These are phyloP conservation scores for Ganoderma resinaceum DNA, from an alignment of 1,284 basidiomycete species.

Conservation along the genomic window DNA sequence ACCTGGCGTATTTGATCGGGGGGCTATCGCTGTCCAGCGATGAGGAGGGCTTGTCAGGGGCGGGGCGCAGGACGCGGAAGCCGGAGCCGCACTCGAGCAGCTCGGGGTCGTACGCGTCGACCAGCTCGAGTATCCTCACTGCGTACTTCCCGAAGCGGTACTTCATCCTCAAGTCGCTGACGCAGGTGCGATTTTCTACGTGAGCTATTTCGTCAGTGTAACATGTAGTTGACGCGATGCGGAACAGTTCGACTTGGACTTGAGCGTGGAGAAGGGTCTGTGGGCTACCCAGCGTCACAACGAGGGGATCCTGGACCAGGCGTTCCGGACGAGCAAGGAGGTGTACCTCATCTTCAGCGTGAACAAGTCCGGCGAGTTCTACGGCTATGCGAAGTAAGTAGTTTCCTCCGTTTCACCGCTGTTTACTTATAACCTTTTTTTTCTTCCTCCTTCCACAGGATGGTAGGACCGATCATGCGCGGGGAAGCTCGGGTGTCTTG, in stretches of 20 bases:
- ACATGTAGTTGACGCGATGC: constrained; percentile 21
- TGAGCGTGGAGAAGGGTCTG: constrained; percentile 81
- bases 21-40: constrained; percentile 48
- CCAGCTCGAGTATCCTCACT: constrained; percentile 75
- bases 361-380: constrained; percentile 92
- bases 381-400: constrained; percentile 82
- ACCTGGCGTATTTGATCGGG: constrained; percentile 32
- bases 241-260: constrained; percentile 79
- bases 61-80: constrained; percentile 20
- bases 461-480: constrained; percentile 65
- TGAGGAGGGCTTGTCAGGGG: constrained; percentile 41
- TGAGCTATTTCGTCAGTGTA: background rate
- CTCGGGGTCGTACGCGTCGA: constrained; percentile 72
- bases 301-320: constrained; percentile 88
- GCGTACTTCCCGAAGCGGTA: constrained; percentile 86
- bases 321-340: constrained; percentile 86
- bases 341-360: constrained; percentile 92
- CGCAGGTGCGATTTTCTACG: constrained; percentile 59
- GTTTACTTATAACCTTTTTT: too few relatives aligned
- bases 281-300: constrained; percentile 98
- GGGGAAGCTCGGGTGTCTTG: constrained; percentile 63
- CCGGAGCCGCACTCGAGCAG: constrained; percentile 59
- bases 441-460: constrained; percentile 48
- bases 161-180: constrained; percentile 92
- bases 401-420: background rate